A percentile compares a stretch with the other conserved stretches of the same genome.
phyloP scores from a whole-genome alignment of 2,329 filamentous ascomycete genomes.

The Pseudocercospora eumusae region DNA sequence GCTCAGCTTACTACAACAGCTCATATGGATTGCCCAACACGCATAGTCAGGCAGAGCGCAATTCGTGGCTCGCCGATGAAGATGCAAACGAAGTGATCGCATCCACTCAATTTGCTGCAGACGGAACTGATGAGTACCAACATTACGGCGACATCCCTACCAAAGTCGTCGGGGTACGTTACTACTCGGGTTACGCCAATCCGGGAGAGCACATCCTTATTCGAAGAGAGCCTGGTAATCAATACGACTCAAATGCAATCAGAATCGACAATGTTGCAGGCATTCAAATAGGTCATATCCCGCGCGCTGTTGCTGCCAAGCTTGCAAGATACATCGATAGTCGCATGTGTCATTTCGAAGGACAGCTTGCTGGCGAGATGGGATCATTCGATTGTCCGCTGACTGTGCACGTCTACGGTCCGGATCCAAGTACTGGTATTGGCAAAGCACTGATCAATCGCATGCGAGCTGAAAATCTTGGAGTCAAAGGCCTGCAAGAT shows the following conservation, averaged over 20 bases:
- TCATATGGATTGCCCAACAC: slow-evolving; percentile 17
- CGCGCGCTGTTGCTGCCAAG: slow-evolving; percentile 66
- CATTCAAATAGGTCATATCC: slow-evolving; percentile 76
- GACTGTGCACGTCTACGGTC: slow-evolving; percentile 68
- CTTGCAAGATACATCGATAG: slow-evolving; percentile 70
- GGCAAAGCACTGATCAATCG: slow-evolving; percentile 58
- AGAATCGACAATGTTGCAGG: slow-evolving; percentile 74
- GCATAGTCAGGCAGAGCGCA: slow-evolving; percentile 28
- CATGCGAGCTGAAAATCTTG: slow-evolving; percentile 66
- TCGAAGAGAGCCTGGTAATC: slow-evolving; percentile 66
- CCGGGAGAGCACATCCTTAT: slow-evolving; percentile 64
- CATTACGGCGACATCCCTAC: slow-evolving; percentile 46
- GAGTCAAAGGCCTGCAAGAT: slow-evolving; percentile 51
- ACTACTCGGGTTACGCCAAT: slow-evolving; percentile 58
- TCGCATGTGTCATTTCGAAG: slow-evolving; percentile 65
- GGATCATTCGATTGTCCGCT: slow-evolving; percentile 71
- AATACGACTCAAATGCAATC: slow-evolving; percentile 70
- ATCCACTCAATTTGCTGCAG: slow-evolving; percentile 37
- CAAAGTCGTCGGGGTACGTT: slow-evolving; percentile 63
- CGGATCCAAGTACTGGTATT: slow-evolving; percentile 38
- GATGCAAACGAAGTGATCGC: slow-evolving; percentile 36
- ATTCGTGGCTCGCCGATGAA: slow-evolving; percentile 34
- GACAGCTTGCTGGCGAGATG: slow-evolving; percentile 66
- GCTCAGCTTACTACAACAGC: slow-evolving; percentile 10
- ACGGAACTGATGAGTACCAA: slow-evolving; percentile 32